Evolutionary conservation across 805 yeast species (phyloP).

Genomic region (Yueomyces sinensis): DNA sequence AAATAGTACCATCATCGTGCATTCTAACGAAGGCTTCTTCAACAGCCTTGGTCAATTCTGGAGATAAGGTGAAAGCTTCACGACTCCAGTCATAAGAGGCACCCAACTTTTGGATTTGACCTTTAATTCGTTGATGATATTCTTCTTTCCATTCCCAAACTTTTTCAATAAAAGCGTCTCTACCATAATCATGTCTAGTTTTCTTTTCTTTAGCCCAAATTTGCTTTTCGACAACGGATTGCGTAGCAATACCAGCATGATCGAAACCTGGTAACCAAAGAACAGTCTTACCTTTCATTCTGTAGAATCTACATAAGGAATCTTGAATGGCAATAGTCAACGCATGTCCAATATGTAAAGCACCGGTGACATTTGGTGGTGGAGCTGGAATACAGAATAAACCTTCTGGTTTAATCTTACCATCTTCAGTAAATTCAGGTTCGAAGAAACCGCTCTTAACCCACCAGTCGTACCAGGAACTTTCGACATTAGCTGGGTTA

Average conservation of each 20-base stretch:
- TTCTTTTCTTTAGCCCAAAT: slow-evolving; percentile 76
- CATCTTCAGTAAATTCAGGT: slow-evolving; percentile 71
- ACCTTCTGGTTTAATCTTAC: slow-evolving; percentile 71
- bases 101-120: slow-evolving; percentile 77
- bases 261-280: slow-evolving; percentile 93
- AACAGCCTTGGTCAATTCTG: slow-evolving; percentile 65
- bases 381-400: slow-evolving; percentile 91
- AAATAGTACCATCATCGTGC: slow-evolving; percentile 90
- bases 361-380: slow-evolving; percentile 98
- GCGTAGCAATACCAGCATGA: slow-evolving; percentile 99
- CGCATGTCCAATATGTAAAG: slow-evolving; percentile 97
- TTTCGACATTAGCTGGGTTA: slow-evolving; percentile 83
- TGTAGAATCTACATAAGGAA: slow-evolving; percentile 78
- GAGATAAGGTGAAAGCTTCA: slow-evolving; percentile 88
- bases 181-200: slow-evolving; percentile 90
- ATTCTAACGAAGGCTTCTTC: slow-evolving; percentile 80
- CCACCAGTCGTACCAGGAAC: slow-evolving; percentile 99
- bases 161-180: slow-evolving; percentile 74
- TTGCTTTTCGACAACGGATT: slow-evolving; percentile 94
- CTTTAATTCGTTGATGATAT: slow-evolving; percentile 74
- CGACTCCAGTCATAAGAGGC: slow-evolving; percentile 95
- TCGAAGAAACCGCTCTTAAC: slow-evolving; percentile 72
- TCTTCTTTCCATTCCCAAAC: slow-evolving; percentile 99
- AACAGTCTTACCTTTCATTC: slow-evolving; percentile 95
- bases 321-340: slow-evolving; percentile 92